Evolutionary conservation across 73 alveolate genomes (phyloP), one percentile per base, ranked within the genome.

Genomic region (Paraurostyla sp.): DNA sequence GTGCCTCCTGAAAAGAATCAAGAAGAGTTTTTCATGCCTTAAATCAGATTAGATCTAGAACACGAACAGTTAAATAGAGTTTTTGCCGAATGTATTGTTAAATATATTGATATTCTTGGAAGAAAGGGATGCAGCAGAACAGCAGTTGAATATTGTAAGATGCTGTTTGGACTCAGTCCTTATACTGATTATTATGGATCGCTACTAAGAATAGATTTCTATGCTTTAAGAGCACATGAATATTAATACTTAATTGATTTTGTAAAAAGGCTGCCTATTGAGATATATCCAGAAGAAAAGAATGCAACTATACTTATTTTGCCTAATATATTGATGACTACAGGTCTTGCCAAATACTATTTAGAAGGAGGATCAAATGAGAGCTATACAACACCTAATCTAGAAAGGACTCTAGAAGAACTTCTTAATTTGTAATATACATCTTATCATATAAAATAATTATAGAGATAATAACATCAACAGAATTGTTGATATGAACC

Each of bases 91-190:
- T 89, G 94, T 33, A 32, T 94, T 4, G 92, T 89, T 13, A 88
- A 84, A 80, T 92, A 89, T 56, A 93, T 90, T 7, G 98, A 94
- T 27, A 69, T 91, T 41, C 45, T 94, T 0, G 96, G 96, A 18
- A 88, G 96, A 43, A 92, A 94, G 85, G 98, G 98, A 11, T 94
- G 98, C 46, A 59, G 83, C 20, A 78, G 95, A 51, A 89, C 98
- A 13, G 90, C 96, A 7, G 54, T 94, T 41, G 98, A 94, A 51
- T 88, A 65, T 71, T 76, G 92, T 62, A 94, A 94, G 71, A 57
- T 92, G 0, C 89, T 94, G 13, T 63, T 94, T 7, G 50, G 92
- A 30, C 58, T 94, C 30, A 82, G 75, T 71, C 97, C 98, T 9
- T 73, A 68, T 4, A 58, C 60, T 35, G 98, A 94, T 65, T 92